A percentile compares a stretch with the other conserved stretches of the same genome.
phyloP scores from a whole-genome alignment of 2,329 filamentous ascomycete species.

The Aspergillus sp. region DNA sequence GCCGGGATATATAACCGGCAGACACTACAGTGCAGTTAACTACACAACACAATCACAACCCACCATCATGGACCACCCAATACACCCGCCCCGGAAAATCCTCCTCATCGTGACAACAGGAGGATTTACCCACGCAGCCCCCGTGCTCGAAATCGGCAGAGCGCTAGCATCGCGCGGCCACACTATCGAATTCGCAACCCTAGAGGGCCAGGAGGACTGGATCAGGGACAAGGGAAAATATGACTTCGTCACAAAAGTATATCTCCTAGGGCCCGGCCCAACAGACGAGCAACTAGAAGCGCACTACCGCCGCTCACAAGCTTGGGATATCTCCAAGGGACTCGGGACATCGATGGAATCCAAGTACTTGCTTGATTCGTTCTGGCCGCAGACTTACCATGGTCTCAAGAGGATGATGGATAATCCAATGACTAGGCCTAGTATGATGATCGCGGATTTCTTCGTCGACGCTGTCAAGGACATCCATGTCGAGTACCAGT shows the following conservation, averaged over 20 bases:
- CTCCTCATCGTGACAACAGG: slow-evolving; percentile 31
- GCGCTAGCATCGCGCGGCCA: slow-evolving; percentile 30
- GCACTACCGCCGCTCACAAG: slow-evolving; percentile 32
- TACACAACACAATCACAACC: not conserved
- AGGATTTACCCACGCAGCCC: slow-evolving; percentile 34
- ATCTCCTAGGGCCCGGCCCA: slow-evolving; percentile 26
- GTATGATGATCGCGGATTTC: slow-evolving; percentile 41
- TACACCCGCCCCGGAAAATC: slow-evolving; percentile 18
- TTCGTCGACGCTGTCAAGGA: slow-evolving; percentile 40
- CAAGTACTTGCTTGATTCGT: slow-evolving; percentile 35
- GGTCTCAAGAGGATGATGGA: slow-evolving; percentile 18
- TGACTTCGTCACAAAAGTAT: slow-evolving; percentile 24
- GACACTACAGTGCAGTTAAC: too few relatives aligned
- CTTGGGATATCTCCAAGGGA: slow-evolving; percentile 27
- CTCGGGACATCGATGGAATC: slow-evolving; percentile 26
- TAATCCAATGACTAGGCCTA: slow-evolving; percentile 21
- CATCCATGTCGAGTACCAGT: slow-evolving; percentile 30
- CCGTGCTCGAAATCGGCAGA: slow-evolving; percentile 27
- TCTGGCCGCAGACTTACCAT: slow-evolving; percentile 28
- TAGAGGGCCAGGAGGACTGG: slow-evolving; percentile 33
- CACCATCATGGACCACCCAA: not conserved
- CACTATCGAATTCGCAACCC: slow-evolving; percentile 32
- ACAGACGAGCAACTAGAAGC: slow-evolving; percentile 22
- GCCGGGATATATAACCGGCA: too few relatives aligned
- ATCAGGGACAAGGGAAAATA: slow-evolving; percentile 12